Evolutionary conservation across 148 eudicot genomes (phyloP).

Genomic region (Rhododendron vialii): DNA sequence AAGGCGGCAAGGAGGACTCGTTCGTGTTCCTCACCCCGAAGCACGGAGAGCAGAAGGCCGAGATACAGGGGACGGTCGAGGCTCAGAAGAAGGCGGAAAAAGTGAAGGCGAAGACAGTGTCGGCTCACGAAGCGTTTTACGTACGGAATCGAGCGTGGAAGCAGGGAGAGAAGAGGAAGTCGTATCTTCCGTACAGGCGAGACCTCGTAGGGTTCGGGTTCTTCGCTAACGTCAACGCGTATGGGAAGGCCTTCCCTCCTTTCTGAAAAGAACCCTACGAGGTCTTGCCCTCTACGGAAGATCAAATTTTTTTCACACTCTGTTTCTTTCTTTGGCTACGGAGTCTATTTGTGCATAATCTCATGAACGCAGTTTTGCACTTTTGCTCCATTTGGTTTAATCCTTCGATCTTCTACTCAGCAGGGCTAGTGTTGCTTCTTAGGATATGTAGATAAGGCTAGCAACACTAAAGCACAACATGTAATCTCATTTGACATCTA

Average conservation of each 20-base stretch:
- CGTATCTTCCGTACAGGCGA: slow-evolving; percentile 32
- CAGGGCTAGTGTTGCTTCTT: not conserved
- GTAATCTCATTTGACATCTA: not conserved
- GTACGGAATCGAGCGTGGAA: slow-evolving; percentile 22
- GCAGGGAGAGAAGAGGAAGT: slow-evolving; percentile 32
- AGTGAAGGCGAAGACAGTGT: slow-evolving; percentile 6
- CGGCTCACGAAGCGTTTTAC: slow-evolving; percentile 37
- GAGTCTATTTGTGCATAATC: too few relatives aligned
- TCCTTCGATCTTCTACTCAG: too few relatives aligned
- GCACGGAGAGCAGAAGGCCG: slow-evolving; percentile 1
- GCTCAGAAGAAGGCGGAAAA: not conserved
- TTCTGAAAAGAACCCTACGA: not conserved
- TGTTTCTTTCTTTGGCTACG: not conserved
- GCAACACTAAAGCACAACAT: not conserved
- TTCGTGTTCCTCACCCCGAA: slow-evolving; percentile 32
- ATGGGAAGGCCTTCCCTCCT: slow-evolving; percentile 1
- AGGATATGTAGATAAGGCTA: not conserved
- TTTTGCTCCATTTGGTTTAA: too few relatives aligned
- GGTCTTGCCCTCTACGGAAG: not conserved
- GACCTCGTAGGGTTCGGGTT: slow-evolving; percentile 27
- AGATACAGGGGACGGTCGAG: not conserved
- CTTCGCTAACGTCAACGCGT: slow-evolving; percentile 11
- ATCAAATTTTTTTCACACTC: not conserved
- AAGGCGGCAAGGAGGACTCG: slow-evolving; percentile 39
- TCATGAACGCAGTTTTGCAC: too few relatives aligned